Evolutionary conservation across 2,329 filamentous ascomycete species (phyloP), one percentile per base, ranked within the genome.

Genomic region (Sclerotinia nivalis): DNA sequence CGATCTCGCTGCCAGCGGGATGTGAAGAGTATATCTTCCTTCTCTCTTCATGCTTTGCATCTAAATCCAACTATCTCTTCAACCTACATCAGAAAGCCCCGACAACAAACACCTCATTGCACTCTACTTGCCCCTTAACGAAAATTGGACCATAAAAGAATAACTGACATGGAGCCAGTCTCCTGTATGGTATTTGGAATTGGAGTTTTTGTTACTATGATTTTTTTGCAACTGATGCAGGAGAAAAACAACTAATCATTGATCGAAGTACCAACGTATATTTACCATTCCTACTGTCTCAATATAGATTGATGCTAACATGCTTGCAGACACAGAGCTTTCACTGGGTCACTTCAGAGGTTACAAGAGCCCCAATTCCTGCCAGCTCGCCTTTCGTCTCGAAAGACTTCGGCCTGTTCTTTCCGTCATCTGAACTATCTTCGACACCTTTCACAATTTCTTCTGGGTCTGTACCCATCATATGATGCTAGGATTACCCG

Each of bases 381-480:
- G 58, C 61, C 18, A 66, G 25, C 49, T 71, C 73, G 18, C 52
- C 64, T 47, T 75, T 74, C 68, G 75, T 76, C 45, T 71, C 68
- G 0, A 62, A 43, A 22, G 52, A 45, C 22, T 5, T 54, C 20
- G 20, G 45, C 45, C n/a, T 61, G 15, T n/a, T 62, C 34, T 55
- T 54, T n/a, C 49, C 72, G 66, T 71, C 73, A 34, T 73, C 73
- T 25, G 72, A 72, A 43, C 70, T 73, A 43, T 74, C 69, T 58
- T 75, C 76, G 7, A 76, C 43, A 25, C 74, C 74, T 54, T 76
- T 71, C 18, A 75, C 73, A 37, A 76, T 69, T 43, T 28, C 62
- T 20, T 73, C 73, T 22, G 61, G 47, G 34, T 74, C 73, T 67
- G 75, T 69, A n/a, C 75, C 76, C 56, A 75, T 74, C 76, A 78